Evolutionary conservation across 148 eudicot species (phyloP), one percentile per base, ranked within the genome.

Genomic region (Suaeda aralocaspica): DNA sequence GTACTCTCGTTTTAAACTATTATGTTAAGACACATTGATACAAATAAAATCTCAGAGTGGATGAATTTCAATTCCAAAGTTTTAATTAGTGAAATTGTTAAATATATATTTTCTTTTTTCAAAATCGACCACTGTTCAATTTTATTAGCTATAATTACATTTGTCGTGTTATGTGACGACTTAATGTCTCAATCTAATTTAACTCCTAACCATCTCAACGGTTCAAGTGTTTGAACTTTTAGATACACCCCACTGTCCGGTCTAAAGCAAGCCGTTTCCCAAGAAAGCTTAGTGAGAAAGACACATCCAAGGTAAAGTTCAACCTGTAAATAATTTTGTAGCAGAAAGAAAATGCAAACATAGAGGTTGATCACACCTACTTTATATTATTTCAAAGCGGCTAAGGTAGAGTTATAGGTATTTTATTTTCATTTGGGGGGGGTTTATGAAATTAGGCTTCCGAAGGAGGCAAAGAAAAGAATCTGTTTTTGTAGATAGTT

Each of bases 391-490:
- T 63, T 24, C n/a, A 63, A 63, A 41, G 50, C 15, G 48, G 67
- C 11, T 16, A 18, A 39, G n/a, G 29, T 14, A 63, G 48, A 63
- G 67, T 63, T 41, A 34, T 24, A 14, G 22, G 29, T 63, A 24
- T 60, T 18, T 16, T 12, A 36, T 6, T 33, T 41, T 34, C 56
- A 64, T 58, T n/a, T 64, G 34, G 50, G n/a, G n/a, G n/a, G n/a
- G n/a, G n/a, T n/a, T 21, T 69, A 64, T 59, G 26, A 22, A 65
- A 1, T 21, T 14, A 12, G 24, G 53, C 34, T 77, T 55, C 65
- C 74, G 51, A 73, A 53, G 56, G 16, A 53, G n/a, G 49, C 70
- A 66, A 77, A 77, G 76, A 62, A 73, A 78, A 29, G 81, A 78
- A 78, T 78, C 60, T 66, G 58, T 78, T 67, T 64, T 72, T 72